A percentile compares a stretch with the other conserved stretches of the same genome.
Conservation (phyloP, 345 rosid species). For the Citrus unshiu region DNA sequence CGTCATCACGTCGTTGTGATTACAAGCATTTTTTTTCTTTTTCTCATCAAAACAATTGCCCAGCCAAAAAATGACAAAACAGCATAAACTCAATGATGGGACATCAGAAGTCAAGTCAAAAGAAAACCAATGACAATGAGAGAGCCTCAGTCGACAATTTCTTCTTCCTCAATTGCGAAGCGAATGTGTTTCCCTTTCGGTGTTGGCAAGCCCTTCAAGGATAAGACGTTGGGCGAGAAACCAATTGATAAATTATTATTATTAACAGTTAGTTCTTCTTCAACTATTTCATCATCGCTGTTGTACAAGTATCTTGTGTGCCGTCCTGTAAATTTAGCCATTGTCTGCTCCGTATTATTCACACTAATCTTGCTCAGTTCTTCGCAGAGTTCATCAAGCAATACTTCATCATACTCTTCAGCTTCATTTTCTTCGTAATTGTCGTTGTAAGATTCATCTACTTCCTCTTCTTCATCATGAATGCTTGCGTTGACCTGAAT, state of each 20-base stretch:
- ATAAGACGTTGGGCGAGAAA: constrained; percentile 22
- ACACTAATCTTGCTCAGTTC: constrained; percentile 44
- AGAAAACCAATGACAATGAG: constrained; percentile 8
- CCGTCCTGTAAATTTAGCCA: constrained; percentile 39
- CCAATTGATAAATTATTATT: background rate
- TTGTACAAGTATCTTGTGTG: constrained; percentile 64
- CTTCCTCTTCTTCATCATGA: constrained; percentile 31
- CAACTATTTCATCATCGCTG: constrained; percentile 70
- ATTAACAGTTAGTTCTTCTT: background rate
- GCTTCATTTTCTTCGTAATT: constrained; percentile 25
- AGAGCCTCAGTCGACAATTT: background rate
- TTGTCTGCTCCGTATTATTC: constrained; percentile 9
- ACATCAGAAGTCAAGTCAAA: background rate
- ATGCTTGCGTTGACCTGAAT: constrained; percentile 67
- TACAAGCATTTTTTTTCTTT: background rate
- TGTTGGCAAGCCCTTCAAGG: constrained; percentile 63
- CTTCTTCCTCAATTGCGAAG: constrained; percentile 29
- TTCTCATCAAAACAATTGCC: background rate
- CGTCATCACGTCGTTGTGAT: background rate
- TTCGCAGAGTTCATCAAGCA: constrained; percentile 48
- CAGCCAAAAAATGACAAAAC: background rate
- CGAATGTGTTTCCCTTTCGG: constrained; percentile 67
- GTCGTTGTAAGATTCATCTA: constrained; percentile 10
- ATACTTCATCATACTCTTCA: constrained; percentile 6
- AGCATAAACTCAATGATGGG: background rate